Base-by-base conservation (phyloP, 371 early-diverging fungal species). In the Mucor circinelloides region DNA sequence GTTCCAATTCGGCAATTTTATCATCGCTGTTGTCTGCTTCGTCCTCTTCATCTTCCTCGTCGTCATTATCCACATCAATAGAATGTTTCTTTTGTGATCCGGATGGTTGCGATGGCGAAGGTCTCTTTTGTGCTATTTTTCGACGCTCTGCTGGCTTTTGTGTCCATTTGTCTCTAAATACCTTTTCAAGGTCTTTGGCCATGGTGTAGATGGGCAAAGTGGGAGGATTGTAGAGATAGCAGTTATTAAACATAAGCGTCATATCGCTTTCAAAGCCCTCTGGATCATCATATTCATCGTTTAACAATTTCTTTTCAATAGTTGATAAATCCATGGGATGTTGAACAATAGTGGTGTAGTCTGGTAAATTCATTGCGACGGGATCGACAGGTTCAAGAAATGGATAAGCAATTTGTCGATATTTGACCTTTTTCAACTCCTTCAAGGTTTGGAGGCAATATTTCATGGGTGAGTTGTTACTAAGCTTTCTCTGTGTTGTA, bases 321-420 rank as follows among this genome's bases (percentile, higher is more conserved):
- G 99, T 99, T 17, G 90, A 87, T 25, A 99, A 60, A 76, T 99
- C 99, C 99, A 99, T 99, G 6, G 99, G 99, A 48, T 94, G 73
- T 68, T 94, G 97, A 73, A 99, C 91, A 44, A 99, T 90, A 3
- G 86, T 87, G 28, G 87, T 88, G 82, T 99, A 99, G 67, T 91
- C 93, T 4, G 99, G 99, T 58, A 99, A 95, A 60, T 91, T 90
- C 57, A 99, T 83, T 2, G 90, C 89, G 12, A 94, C 88, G 28
- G 90, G 91, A 74, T 99, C 99, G n/a, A 99, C 99, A 5, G 99
- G 99, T 57, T 82, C 78, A 56, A 93, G 79, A 69, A 98, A 98
- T 54, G 93, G 93, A 63, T 83, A 88, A 31, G 87, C 84, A 54
- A 91, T 83, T 61, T 89, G 80, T 42, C 84, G 75, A 70, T 93